These are phyloP conservation scores for Cadophora malorum DNA, from an alignment of 2,329 filamentous ascomycete species.

Conservation along the genomic window DNA sequence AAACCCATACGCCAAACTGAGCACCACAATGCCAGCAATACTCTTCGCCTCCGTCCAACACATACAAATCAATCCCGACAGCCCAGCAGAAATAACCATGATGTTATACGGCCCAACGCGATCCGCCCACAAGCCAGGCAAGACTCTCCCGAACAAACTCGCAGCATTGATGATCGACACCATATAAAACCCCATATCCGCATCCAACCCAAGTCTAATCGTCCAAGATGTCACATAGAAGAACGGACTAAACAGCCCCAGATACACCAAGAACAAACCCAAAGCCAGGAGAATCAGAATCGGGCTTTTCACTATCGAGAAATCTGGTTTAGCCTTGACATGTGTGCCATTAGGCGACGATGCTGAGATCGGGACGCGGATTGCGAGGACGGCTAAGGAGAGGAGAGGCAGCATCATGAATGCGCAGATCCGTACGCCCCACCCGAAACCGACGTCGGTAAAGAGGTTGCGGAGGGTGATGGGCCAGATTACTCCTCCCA, in stretches of 20 bases:
- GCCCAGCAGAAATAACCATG: constrained; percentile 27
- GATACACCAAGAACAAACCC: constrained; percentile 31
- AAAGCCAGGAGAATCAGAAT: constrained; percentile 25
- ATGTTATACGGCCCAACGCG: constrained; percentile 33
- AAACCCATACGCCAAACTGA: constrained; percentile 36
- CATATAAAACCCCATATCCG: constrained; percentile 34
- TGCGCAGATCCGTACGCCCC: constrained; percentile 35
- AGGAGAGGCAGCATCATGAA: constrained; percentile 39
- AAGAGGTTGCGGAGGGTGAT: constrained; percentile 44
- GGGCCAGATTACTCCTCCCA: constrained; percentile 47
- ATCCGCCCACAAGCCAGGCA: constrained; percentile 36
- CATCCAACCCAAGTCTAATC: constrained; percentile 22
- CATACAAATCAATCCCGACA: constrained; percentile 33
- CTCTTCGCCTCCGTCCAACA: constrained; percentile 34
- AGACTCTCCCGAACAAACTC: constrained; percentile 31
- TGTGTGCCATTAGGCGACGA: neutral
- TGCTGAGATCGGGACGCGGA: constrained; percentile 13
- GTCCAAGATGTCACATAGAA: constrained; percentile 34
- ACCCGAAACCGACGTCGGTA: constrained; percentile 42
- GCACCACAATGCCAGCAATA: constrained; percentile 29
- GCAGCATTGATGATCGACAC: constrained; percentile 37
- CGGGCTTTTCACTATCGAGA: constrained; percentile 29
- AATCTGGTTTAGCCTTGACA: constrained; percentile 27
- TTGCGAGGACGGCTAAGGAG: constrained; percentile 24
- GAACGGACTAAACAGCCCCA: constrained; percentile 35